Conservation (phyloP, 768 basidiomycete genomes). For the Asterophora parasitica region DNA sequence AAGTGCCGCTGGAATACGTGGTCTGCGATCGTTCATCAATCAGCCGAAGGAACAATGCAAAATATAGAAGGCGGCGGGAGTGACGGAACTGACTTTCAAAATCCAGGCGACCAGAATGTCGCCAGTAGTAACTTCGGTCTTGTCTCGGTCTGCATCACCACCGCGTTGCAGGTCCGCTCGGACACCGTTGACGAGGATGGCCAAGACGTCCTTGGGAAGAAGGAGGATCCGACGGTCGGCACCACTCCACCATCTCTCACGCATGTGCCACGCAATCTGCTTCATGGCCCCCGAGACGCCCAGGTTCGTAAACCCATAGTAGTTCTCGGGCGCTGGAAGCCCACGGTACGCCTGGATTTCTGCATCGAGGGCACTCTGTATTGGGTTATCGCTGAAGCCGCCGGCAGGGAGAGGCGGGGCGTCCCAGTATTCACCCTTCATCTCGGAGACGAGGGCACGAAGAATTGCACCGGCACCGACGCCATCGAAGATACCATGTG, state of each 20-base stretch:
- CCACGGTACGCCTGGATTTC: slow-evolving; percentile 8
- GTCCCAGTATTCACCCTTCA: slow-evolving; percentile 31
- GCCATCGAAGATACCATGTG: slow-evolving; percentile 40
- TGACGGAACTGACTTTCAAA: slow-evolving; percentile 25
- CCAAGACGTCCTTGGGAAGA: slow-evolving; percentile 26
- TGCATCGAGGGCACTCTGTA: slow-evolving; percentile 26
- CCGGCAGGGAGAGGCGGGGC: slow-evolving; percentile 28
- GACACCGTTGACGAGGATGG: slow-evolving; percentile 25
- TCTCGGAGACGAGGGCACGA: slow-evolving; percentile 35
- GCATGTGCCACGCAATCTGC: slow-evolving; percentile 29
- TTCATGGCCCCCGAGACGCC: slow-evolving; percentile 27
- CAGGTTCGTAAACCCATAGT: slow-evolving; percentile 23
- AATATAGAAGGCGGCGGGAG: too few species aligned
- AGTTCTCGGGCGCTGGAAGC: slow-evolving; percentile 1
- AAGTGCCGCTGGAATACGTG: slow-evolving; percentile 28
- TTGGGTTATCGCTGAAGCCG: slow-evolving; percentile 29
- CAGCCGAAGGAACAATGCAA: not conserved
- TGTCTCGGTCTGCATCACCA: slow-evolving; percentile 16
- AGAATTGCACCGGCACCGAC: slow-evolving; percentile 33
- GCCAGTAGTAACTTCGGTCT: slow-evolving; percentile 24
- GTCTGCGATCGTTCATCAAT: slow-evolving; percentile 20
- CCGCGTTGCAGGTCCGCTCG: slow-evolving; percentile 17
- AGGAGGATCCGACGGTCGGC: slow-evolving; percentile 30
- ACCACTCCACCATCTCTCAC: slow-evolving; percentile 33
- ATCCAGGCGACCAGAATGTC: slow-evolving; percentile 39